Evolutionary conservation across 140 eudicot species (phyloP).

Genomic region (Oenanthe javanica): DNA sequence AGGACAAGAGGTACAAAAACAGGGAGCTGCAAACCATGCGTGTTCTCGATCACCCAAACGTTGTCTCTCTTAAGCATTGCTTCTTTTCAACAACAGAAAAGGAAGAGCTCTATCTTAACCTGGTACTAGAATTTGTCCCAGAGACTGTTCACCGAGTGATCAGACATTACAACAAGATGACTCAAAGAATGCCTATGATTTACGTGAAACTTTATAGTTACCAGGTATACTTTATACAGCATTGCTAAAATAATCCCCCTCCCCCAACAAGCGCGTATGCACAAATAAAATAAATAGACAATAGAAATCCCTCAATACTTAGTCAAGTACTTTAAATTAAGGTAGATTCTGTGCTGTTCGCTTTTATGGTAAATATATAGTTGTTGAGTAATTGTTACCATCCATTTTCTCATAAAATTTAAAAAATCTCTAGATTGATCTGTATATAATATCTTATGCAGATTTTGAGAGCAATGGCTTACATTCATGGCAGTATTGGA

Average conservation of each 20-base stretch:
- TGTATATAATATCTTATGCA: slow-evolving; percentile 18
- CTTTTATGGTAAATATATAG: not conserved
- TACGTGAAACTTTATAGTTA: slow-evolving; percentile 74
- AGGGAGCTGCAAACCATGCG: slow-evolving; percentile 96
- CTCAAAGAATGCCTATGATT: slow-evolving; percentile 81
- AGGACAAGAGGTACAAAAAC: slow-evolving; percentile 87
- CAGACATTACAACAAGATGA: slow-evolving; percentile 81
- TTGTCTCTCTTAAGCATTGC: slow-evolving; percentile 79
- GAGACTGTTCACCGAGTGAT: slow-evolving; percentile 84
- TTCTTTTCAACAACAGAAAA: slow-evolving; percentile 89
- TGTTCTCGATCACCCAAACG: slow-evolving; percentile 83
- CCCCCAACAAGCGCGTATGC: not conserved
- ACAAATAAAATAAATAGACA: not conserved
- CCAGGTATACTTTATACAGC: slow-evolving; percentile 36
- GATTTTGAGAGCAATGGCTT: slow-evolving; percentile 80
- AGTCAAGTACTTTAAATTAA: not conserved
- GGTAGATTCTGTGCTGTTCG: not conserved
- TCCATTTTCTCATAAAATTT: not conserved
- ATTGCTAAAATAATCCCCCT: not conserved
- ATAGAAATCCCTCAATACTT: not conserved
- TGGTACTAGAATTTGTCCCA: slow-evolving; percentile 88
- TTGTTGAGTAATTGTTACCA: not conserved
- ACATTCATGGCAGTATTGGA: slow-evolving; percentile 81
- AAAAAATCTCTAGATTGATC: not conserved
- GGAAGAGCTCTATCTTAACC: slow-evolving; percentile 76